Evolutionary conservation across 1,284 basidiomycete genomes (phyloP), one percentile per base, ranked within the genome.

Genomic region (Puccinia novopanici): DNA sequence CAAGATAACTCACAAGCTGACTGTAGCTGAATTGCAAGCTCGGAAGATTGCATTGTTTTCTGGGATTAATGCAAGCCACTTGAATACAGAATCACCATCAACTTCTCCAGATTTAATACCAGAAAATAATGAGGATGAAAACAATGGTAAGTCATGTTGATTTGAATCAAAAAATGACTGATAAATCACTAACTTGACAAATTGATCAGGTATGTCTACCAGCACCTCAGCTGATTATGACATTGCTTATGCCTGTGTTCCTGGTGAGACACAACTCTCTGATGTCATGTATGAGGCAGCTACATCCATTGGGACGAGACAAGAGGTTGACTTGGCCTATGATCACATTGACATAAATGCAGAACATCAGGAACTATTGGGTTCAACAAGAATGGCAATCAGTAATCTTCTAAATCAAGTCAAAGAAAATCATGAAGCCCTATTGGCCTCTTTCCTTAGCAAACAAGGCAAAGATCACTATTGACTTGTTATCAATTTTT

Each of bases 341-440:
- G 15, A n/a, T 1, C 3, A 75, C 27, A 75, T 61, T 34, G 42
- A 61, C 13, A 45, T 63, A 50, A 40, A 75, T 27, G 59, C 9
- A 15, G 22, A 15, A 45, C 55, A 75, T 45, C 17, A 50, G 12
- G 17, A 75, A 12, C 15, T 75, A 45, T 59, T 45, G 48, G 27
- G 59, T 59, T 27, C 61, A n/a, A 40, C 73, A 48, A 19, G 40
- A 50, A 75, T 75, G 8, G 45, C 40, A 10, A 75, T 75, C 22
- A 42, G 55, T 30, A 75, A 75, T 57, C 73, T 75, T 57, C 73
- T 75, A 22, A 75, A 75, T 15, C 59, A 55, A 48, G 63, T 75
- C 27, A 61, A n/a, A 45, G n/a, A 9, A 17, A 45, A 61, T 59
- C 45, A 5, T 19, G 40, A 5, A 5, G 34, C n/a, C 30, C 59